Percentiles rank a stretch among this genome's conserved stretches.
These are phyloP conservation scores for Lenwebbia sp. DNA, from an alignment of 345 rosid species.

Conservation along the genomic window DNA sequence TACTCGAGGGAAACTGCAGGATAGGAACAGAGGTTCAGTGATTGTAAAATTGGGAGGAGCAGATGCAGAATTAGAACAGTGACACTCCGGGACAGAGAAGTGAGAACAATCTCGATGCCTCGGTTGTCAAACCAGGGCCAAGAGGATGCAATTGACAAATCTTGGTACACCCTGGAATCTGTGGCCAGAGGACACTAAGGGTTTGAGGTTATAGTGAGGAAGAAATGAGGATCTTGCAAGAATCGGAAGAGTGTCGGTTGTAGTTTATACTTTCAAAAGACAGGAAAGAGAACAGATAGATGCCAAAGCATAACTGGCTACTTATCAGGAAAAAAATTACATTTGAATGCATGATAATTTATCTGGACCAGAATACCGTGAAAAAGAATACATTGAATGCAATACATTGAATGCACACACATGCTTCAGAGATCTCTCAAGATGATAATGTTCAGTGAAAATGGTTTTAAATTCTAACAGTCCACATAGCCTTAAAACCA, in stretches of 20 bases:
- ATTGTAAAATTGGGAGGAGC: background rate
- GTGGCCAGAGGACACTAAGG: background rate
- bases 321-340: background rate
- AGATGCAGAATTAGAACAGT: background rate
- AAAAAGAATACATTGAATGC: background rate
- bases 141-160: background rate
- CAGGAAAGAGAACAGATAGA: background rate
- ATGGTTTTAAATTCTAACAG: background rate
- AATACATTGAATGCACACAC: background rate
- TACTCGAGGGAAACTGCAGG: slow-evolving; percentile 55
- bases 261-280: background rate
- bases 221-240: background rate
- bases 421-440: background rate
- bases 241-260: background rate
- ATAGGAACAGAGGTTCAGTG: background rate
- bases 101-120: background rate
- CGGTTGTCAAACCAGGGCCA: background rate
- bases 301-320: background rate
- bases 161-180: background rate
- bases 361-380: background rate
- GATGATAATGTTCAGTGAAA: background rate
- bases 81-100: background rate
- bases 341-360: background rate
- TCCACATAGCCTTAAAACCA: background rate
- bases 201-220: background rate